Evolutionary conservation across 306 rosid species (phyloP), one percentile per base, ranked within the genome.

Genomic region (Neltuma alba): DNA sequence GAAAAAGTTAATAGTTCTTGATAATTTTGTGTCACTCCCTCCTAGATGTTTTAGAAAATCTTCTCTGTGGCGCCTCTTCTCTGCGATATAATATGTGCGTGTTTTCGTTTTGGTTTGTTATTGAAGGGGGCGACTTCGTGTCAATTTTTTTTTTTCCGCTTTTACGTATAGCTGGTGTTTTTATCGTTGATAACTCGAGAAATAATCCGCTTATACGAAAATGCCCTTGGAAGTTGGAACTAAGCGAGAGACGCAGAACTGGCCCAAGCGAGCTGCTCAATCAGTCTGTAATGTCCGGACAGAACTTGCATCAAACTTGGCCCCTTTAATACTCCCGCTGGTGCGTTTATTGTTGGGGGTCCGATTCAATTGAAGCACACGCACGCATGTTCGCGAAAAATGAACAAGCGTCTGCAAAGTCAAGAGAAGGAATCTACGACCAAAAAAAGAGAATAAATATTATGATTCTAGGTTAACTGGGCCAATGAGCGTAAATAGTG

Each of bases 1-100:
- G 20, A 54, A 72, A 27, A 61, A 78, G 28, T 20, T 18, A 2
- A 62, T 31, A 41, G 76, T 70, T 52, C 66, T 73, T 67, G 71
- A 72, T 45, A 85, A 67, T 82, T 38, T 60, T 73, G 50, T 69
- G 72, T 72, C 72, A 76, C 48, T 73, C 30, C 33, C 63, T 40
- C 31, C 13, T 2, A 23, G 55, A 36, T 50, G 76, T 48, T 54
- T 54, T 76, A 54, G 45, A 73, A 36, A 34, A 18, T 54, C 67
- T 52, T 73, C 7, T 4, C 33, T 33, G 34, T 34, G 55, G 66
- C 75, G 63, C 66, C 55, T 30, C 2, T 41, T 55, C 57, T 67
- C 68, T 36, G 50, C 52, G 73, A 44, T 76, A 63, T 42, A 40
- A 41, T 76, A 45, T 61, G n/a, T 18, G 66, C 60, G 38, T 28